Evolutionary conservation across 257 asterid genomes (phyloP).

Genomic region (Echites panduratus): DNA sequence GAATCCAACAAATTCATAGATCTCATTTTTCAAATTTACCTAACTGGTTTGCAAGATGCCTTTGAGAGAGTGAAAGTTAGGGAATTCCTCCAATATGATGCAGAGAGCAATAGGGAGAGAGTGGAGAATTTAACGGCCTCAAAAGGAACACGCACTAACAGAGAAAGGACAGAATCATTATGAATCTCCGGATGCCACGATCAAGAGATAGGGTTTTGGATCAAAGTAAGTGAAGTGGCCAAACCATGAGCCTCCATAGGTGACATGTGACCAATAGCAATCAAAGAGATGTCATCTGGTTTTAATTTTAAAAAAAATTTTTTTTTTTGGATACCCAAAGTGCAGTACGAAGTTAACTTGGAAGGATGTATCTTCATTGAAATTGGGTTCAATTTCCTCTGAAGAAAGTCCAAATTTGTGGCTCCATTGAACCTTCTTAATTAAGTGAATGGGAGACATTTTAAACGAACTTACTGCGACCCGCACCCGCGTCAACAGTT

Average conservation of each 20-base stretch:
- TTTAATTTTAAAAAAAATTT: too few relatives aligned
- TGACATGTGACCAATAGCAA: constrained; percentile 7
- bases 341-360: too few relatives aligned
- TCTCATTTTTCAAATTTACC: constrained; percentile 23
- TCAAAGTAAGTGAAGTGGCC: constrained; percentile 17
- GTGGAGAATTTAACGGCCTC: neutral
- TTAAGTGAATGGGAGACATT: too few relatives aligned
- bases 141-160: neutral
- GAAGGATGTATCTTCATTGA: too few relatives aligned
- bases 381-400: too few relatives aligned
- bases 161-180: neutral
- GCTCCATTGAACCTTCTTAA: too few relatives aligned
- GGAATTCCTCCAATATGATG: neutral
- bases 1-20: constrained; percentile 35
- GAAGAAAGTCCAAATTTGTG: too few relatives aligned
- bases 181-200: neutral
- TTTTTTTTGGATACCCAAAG: too few relatives aligned
- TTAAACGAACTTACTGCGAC: too few relatives aligned
- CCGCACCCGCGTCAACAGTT: too few relatives aligned
- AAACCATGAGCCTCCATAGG: neutral
- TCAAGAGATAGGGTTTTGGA: constrained; percentile 50
- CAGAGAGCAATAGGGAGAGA: neutral
- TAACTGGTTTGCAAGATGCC: neutral
- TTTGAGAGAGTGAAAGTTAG: neutral
- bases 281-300: too few relatives aligned